Percentiles rank a stretch among this genome's conserved stretches.
phyloP scores from a whole-genome alignment of 2,329 filamentous ascomycete genomes.

The Fusarium vanettenii region DNA sequence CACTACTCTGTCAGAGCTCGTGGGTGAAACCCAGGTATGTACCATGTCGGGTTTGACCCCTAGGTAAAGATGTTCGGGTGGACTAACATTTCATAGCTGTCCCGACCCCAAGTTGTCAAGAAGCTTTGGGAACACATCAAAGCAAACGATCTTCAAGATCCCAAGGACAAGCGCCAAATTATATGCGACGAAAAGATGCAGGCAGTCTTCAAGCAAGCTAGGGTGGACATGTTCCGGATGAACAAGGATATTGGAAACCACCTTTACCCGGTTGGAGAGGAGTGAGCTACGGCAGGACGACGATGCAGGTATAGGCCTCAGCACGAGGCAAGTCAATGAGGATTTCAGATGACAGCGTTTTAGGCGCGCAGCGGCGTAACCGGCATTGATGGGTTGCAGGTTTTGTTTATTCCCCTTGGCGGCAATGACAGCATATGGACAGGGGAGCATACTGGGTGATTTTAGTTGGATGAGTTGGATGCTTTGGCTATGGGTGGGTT shows the following conservation, averaged over 20 bases:
- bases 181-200: slow-evolving; percentile 91
- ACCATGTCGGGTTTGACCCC: too few species aligned
- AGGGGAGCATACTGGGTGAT: slow-evolving; percentile 30
- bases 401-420: slow-evolving; percentile 38
- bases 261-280: slow-evolving; percentile 81
- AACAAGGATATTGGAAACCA: slow-evolving; percentile 95
- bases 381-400: slow-evolving; percentile 41
- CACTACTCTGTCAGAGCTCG: slow-evolving; percentile 73
- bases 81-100: slow-evolving; percentile 68
- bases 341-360: slow-evolving; percentile 40
- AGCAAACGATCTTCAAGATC: slow-evolving; percentile 87
- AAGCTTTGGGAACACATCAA: slow-evolving; percentile 97
- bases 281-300: slow-evolving; percentile 22
- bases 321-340: slow-evolving; percentile 10
- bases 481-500: not conserved
- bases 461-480: slow-evolving; percentile 11
- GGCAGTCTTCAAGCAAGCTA: slow-evolving; percentile 89
- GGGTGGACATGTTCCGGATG: slow-evolving; percentile 99
- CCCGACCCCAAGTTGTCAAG: slow-evolving; percentile 95
- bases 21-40: slow-evolving; percentile 75
- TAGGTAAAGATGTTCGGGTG: not conserved
- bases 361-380: slow-evolving; percentile 43
- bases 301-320: not conserved
- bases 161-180: slow-evolving; percentile 91
- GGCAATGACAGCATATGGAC: slow-evolving; percentile 39